Evolutionary conservation across 805 yeast genomes (phyloP).

Genomic region (Wickerhamiella vanderwaltii): DNA sequence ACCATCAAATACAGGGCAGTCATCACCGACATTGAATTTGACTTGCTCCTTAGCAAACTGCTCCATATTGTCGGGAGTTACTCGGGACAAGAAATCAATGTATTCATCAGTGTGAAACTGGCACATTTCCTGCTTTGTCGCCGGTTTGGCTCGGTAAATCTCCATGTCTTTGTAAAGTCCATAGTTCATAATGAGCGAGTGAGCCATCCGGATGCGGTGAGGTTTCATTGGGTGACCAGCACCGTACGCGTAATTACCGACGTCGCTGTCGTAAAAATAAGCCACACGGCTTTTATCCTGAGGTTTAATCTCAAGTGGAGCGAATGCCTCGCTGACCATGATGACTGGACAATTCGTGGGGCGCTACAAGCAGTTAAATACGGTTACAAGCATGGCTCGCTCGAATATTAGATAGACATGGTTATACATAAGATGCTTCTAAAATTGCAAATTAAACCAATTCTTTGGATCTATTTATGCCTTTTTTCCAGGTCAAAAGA

Average conservation of each 20-base stretch:
- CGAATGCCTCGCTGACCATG: conserved; percentile 39
- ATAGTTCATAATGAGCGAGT: conserved; percentile 90
- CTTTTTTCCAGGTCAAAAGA: no score
- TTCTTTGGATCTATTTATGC: no score
- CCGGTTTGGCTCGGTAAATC: conserved; percentile 92
- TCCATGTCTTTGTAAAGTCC: conserved; percentile 96
- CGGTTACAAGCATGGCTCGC: no score
- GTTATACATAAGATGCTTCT: no score
- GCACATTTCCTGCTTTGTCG: conserved; percentile 95
- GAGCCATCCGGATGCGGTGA: conserved; percentile 97
- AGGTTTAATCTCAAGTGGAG: conserved; percentile 45
- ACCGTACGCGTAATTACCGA: conserved; percentile 95
- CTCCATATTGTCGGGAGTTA: conserved; percentile 84
- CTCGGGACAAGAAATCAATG: conserved; percentile 80
- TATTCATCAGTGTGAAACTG: conserved; percentile 98
- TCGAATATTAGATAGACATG: no score
- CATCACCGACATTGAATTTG: conserved; percentile 93
- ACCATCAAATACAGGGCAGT: conserved; percentile 92
- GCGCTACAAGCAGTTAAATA: no score
- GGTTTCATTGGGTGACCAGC: conserved; percentile 99
- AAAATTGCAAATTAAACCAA: no score
- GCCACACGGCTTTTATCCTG: conserved; percentile 54
- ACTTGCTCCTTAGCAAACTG: conserved; percentile 77
- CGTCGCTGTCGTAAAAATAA: conserved; percentile 77
- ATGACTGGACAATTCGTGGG: no score